Evolutionary conservation across 768 basidiomycete species (phyloP), one percentile per base, ranked within the genome.

Genomic region (Galerina marginata): DNA sequence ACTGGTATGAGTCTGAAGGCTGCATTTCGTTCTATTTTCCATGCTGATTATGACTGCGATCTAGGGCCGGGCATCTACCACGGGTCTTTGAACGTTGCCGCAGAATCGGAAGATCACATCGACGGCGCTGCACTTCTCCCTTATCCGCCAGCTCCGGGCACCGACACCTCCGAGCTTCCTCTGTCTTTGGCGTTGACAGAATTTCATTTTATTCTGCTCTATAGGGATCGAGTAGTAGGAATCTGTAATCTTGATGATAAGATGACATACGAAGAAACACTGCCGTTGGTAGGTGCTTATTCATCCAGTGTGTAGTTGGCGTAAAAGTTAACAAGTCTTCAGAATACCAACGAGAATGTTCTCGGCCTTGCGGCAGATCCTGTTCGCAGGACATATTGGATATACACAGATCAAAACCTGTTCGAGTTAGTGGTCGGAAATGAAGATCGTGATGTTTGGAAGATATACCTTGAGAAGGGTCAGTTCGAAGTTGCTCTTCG

Each of bases 381-480:
- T 15, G 87, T 93, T 3, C 86, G 91, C 9, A 89, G 86, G 73
- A 99, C 96, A 12, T 96, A 90, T 67, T 99, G 97, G 97, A 85
- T 95, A 2, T 96, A 90, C 70, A 96, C 96, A 0, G 89, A 93
- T 64, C 86, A 88, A 61, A 91, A 93, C 0, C 82, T 99, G 16
- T 95, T 92, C 67, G 97, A 99, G 68, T 76, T 99, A 25, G 86
- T 90, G 6, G 82, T 93, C 10, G 81, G 82, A 7, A 94, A 96
- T 66, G 97, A 99, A 77, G 92, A 92, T 69, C 85, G 96, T 10
- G 93, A 98, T 70, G 89, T 99, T 7, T 99, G 97, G 97, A 87
- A 88, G 69, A 88, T 95, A 55, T 94, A 92, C 73, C 81, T 98
- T 9, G 85, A 89, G 54, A 87, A 91, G 67, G 86, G 83, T 2